A percentile compares a stretch with the other conserved stretches of the same genome.
Conservation (phyloP, 192 early-diverging fungal species). For the Oehlia diaphana region DNA sequence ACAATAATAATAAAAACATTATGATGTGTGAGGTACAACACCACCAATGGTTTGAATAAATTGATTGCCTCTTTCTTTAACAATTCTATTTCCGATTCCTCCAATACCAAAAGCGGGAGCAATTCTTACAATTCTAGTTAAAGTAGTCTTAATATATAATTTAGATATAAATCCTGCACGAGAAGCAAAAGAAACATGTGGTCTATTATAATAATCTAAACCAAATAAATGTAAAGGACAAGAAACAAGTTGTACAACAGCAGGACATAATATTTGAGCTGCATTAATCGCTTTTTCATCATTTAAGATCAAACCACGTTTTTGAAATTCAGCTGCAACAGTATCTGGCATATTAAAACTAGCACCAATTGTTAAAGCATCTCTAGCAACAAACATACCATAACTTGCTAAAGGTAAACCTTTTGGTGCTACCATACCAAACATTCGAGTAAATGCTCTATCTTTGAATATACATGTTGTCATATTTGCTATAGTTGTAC, state of each 20-base stretch:
- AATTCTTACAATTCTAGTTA: constrained; percentile 46
- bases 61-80: constrained; percentile 19
- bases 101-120: constrained; percentile 50
- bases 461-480: constrained; percentile 47
- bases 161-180: constrained; percentile 29
- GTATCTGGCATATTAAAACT: constrained; percentile 45
- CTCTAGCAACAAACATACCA: constrained; percentile 42
- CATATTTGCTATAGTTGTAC: constrained; percentile 44
- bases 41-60: neutral
- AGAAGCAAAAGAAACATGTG: neutral
- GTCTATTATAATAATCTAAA: constrained; percentile 49
- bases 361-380: constrained; percentile 44
- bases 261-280: constrained; percentile 43
- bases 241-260: constrained; percentile 39
- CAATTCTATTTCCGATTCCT: constrained; percentile 40
- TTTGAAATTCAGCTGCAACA: constrained; percentile 25
- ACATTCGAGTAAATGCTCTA: constrained; percentile 47
- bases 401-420: constrained; percentile 38
- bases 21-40: no score
- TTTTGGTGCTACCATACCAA: constrained; percentile 36
- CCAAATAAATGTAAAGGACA: constrained; percentile 46
- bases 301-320: neutral
- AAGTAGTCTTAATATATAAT: constrained; percentile 42
- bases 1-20: no score
- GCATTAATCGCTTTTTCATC: constrained; percentile 8